These are phyloP conservation scores for Talaromyces sp. DNA, from an alignment of 2,329 filamentous ascomycete species.

Conservation along the genomic window DNA sequence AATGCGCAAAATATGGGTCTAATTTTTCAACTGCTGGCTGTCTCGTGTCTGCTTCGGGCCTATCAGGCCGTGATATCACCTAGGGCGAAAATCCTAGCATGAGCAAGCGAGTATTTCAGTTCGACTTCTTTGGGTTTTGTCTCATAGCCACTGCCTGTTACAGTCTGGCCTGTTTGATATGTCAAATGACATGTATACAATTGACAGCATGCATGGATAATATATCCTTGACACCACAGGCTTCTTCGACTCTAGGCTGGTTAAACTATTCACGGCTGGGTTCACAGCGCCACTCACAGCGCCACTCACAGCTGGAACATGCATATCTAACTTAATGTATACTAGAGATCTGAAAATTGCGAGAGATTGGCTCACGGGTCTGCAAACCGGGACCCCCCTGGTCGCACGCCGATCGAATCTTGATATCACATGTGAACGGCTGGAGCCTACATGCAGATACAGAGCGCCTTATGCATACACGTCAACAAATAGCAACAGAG, in stretches of 20 bases:
- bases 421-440: neutral
- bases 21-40: neutral
- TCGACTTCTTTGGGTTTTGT: neutral
- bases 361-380: neutral
- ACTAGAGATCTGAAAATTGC: neutral
- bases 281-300: neutral
- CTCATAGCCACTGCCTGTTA: neutral
- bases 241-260: neutral
- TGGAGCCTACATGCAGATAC: neutral
- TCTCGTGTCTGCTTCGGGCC: neutral
- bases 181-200: neutral
- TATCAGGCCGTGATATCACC: neutral
- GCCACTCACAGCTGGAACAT: neutral
- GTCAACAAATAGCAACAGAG: neutral
- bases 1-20: neutral
- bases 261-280: neutral
- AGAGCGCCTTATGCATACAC: neutral
- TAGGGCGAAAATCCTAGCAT: neutral
- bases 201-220: neutral
- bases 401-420: neutral
- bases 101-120: neutral
- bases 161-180: neutral
- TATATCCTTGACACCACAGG: neutral
- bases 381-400: neutral
- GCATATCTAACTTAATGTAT: neutral